These are phyloP conservation scores for Moesziomyces sp. DNA, from an alignment of 1,284 basidiomycete genomes.

Conservation along the genomic window DNA sequence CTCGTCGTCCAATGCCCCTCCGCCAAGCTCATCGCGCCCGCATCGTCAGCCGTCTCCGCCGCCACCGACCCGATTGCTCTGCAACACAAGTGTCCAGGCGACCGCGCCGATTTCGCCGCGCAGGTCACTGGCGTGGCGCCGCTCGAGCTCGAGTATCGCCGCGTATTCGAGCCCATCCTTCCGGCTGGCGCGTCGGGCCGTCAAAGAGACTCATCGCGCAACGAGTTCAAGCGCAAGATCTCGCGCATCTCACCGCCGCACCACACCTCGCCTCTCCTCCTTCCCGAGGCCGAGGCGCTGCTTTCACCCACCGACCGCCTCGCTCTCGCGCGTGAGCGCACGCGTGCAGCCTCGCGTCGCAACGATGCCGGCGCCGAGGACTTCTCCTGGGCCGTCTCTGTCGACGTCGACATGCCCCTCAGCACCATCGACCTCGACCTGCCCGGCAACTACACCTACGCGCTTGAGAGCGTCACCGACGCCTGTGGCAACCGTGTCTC, in stretches of 20 bases:
- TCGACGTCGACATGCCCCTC: slow-evolving; percentile 53
- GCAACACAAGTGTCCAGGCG: slow-evolving; percentile 59
- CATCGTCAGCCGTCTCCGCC: slow-evolving; percentile 1
- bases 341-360: slow-evolving; percentile 31
- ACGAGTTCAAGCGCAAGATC: slow-evolving; percentile 34
- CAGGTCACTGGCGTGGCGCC: slow-evolving; percentile 60
- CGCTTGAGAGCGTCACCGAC: slow-evolving; percentile 57
- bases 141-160: slow-evolving; percentile 56
- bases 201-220: slow-evolving; percentile 13
- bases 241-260: slow-evolving; percentile 49
- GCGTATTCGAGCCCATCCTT: slow-evolving; percentile 29
- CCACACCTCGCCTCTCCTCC: slow-evolving; percentile 44
- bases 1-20: slow-evolving; percentile 63
- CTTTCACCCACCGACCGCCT: slow-evolving; percentile 34
- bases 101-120: slow-evolving; percentile 53
- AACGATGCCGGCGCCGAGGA: slow-evolving; percentile 23
- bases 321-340: slow-evolving; percentile 38
- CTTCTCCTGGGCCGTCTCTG: slow-evolving; percentile 52
- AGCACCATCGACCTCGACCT: slow-evolving; percentile 50
- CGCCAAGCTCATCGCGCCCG: slow-evolving; percentile 41
- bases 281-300: slow-evolving; percentile 39
- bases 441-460: slow-evolving; percentile 56
- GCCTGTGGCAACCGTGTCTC: slow-evolving; percentile 60
- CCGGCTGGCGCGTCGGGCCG: slow-evolving; percentile 5
- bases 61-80: slow-evolving; percentile 5